These are phyloP conservation scores for Cardamine occulta DNA, from an alignment of 345 rosid species.

Conservation along the genomic window DNA sequence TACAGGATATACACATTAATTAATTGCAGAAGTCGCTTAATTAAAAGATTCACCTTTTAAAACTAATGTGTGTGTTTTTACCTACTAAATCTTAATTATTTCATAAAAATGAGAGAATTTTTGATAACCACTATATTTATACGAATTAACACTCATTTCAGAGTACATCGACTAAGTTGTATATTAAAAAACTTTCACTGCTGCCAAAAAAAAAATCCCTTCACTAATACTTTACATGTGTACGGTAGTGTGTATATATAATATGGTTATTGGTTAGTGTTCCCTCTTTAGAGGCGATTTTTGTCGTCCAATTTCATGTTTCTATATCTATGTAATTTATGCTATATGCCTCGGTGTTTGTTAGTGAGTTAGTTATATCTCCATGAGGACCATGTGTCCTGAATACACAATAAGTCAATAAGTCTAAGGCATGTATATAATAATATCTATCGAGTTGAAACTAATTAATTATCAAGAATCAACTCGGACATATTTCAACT, in stretches of 20 bases:
- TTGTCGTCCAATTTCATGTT: constrained; percentile 24
- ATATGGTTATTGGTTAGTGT: constrained; percentile 6
- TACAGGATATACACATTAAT: not conserved
- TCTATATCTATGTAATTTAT: constrained; percentile 18
- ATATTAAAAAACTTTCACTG: not conserved
- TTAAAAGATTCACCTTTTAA: not conserved
- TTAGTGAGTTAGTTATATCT: not conserved
- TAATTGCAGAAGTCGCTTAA: not conserved
- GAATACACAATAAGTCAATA: not conserved
- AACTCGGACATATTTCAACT: not conserved
- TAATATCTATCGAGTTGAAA: not conserved
- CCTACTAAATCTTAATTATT: not conserved
- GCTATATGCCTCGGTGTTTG: constrained; percentile 2
- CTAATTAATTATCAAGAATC: constrained; percentile 1
- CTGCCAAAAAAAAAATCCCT: not conserved
- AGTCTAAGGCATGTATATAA: not conserved
- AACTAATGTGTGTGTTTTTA: constrained; percentile 2
- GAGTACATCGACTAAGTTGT: not conserved
- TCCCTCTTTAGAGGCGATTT: constrained; percentile 20
- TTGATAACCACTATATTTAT: not conserved
- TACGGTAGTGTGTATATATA: constrained; percentile 21
- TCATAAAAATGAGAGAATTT: not conserved
- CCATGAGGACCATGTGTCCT: constrained; percentile 23
- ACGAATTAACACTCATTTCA: not conserved
- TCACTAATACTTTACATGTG: constrained; percentile 20